Evolutionary conservation across 1,284 basidiomycete species (phyloP), one percentile per base, ranked within the genome.

Genomic region (Microstroma glucosiphilum): DNA sequence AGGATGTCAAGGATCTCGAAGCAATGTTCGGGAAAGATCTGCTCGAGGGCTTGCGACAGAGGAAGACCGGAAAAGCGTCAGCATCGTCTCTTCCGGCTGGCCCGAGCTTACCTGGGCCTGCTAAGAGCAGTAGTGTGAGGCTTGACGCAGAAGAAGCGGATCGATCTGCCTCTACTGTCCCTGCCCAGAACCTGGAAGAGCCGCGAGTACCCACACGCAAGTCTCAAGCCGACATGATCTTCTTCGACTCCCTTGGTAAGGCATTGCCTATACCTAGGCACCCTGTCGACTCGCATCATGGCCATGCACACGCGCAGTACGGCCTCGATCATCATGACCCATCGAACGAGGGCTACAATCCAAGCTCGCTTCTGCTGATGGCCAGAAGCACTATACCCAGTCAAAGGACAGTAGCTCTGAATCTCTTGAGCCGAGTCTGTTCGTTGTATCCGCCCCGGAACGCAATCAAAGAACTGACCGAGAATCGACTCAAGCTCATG

Each of bases 351-450:
- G 93, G 92, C 0, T 96, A 96, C 79, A 92, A 90, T 0, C 81
- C 94, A 0, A 86, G 89, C 42, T 92, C 96, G 66, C 83, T 96
- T n/a, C 86, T 93, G 54, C 82, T 90, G 55, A 83, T 94, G 2
- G 86, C 87, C 1, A 83, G 89, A 58, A 92, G 90, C 6, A 90
- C 88, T 0, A 88, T 92, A 0, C 86, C 88, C 8, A 88, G 88
- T 11, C 92, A 96, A 76, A 83, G 92, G 30, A 86, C 88, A 9
- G 86, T 86, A 0, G 92, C 93, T 86, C 82, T 96, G 25, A 85
- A 86, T 9, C 83, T 94, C 0, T 81, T 96, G 0, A 83, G 84
- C 0, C 84, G 84, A 30, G 84, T 92, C 49, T 63, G 64, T 58
- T 56, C 63, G n/a, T 37, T 46, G 1, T 54, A 68, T 41, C 15